phyloP scores from a whole-genome alignment of 306 rosid species.

The Quillaja saponaria region DNA sequence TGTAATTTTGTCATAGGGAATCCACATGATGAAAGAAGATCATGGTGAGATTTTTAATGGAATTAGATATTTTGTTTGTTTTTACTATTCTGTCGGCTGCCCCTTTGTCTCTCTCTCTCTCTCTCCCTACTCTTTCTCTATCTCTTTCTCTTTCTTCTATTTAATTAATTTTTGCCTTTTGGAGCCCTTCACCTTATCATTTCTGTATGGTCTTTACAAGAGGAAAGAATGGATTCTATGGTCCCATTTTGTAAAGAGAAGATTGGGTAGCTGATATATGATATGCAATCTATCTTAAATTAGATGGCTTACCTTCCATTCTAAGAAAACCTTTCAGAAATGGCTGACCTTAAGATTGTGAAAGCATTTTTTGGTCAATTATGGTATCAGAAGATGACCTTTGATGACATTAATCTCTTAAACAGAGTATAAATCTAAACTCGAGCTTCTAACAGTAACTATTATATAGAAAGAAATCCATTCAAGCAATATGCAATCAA shows the following conservation, averaged over 20 bases:
- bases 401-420: too few relatives aligned
- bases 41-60: constrained; percentile 63
- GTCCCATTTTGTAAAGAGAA: constrained; percentile 2
- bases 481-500: too few relatives aligned
- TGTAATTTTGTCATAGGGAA: constrained; percentile 44
- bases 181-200: constrained; percentile 6
- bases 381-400: too few relatives aligned
- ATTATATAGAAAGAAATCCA: too few relatives aligned
- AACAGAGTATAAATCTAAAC: too few relatives aligned
- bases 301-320: too few relatives aligned
- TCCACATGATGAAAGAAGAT: constrained; percentile 53
- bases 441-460: too few relatives aligned
- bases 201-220: background rate
- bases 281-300: background rate
- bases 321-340: too few relatives aligned
- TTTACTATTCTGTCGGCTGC: background rate
- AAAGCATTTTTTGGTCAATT: too few relatives aligned
- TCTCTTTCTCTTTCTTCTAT: background rate
- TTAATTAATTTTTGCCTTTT: background rate
- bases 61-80: constrained; percentile 19
- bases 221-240: constrained; percentile 14
- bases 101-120: too few relatives aligned
- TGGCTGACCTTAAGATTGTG: too few relatives aligned
- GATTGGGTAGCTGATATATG: background rate
- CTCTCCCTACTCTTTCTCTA: background rate